Base-by-base conservation (phyloP, 306 rosid species). In the Glycine latifolia region DNA sequence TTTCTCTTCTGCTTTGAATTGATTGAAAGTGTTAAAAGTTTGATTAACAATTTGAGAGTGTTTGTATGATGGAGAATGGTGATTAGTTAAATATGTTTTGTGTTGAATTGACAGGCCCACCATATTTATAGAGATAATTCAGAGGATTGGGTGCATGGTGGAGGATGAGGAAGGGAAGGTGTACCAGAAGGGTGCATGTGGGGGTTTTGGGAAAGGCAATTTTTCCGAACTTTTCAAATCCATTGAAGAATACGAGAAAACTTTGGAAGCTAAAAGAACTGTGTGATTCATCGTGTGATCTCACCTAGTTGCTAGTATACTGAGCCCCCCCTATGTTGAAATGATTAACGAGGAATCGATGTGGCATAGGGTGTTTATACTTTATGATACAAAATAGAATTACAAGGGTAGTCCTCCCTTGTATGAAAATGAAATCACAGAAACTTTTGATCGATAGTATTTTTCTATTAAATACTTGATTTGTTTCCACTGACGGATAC, bases 161-260 rank as follows among this genome's bases (percentile, higher is more conserved):
- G 82, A 92, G 88, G 89, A 96, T 55, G 98, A 91, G 63, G 86
- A 88, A 63, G 99, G 99, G 26, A 88, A 87, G 68, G 84, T 8
- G 35, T 91, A 88, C 79, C 99, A 96, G 76, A 91, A 93, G 78
- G 98, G 97, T 16, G 99, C 97, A 8, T 93, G 99, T 66, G 99
- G 99, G 0, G 99, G 98, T 1, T 96, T 96, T 83, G 98, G 99
- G 26, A 96, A 96, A 84, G 99, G 99, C 3, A 96, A 96, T 90
- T 93, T 93, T 65, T 96, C 98, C 0, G 97, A 89, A 91, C 98
- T 93, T 55, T 93, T 95, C 93, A 95, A 93, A 75, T 93, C 99
- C 79, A 93, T 96, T 8, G 98, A 96, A 81, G 98, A 96, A 12
- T 96, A 92, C 59, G 98, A 96, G 84, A 96, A 89, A 90, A 89